Evolutionary conservation across 169 alveolate species (phyloP), one percentile per base, ranked within the genome.

Genomic region (Plasmodium vinckei): DNA sequence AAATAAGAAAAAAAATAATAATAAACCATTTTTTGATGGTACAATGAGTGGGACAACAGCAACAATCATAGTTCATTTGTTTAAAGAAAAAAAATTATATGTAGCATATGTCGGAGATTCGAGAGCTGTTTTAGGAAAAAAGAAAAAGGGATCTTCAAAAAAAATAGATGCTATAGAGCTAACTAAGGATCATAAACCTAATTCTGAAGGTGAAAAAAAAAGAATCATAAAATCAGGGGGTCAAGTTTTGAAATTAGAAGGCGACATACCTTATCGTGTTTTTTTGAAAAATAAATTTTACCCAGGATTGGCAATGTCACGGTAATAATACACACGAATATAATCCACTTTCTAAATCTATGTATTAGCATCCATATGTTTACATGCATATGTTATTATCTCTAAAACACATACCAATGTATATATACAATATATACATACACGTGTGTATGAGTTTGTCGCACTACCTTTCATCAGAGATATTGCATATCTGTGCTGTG

Each of bases 221-320:
- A 92, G 98, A 87, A 96, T 96, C 59, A 47, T 84, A 61, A 91
- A 69, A 60, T 77, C 92, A 53, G 97, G 97, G 1, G 98, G 98
- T 9, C 96, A 95, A 72, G 97, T 96, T 12, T 87, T 92, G 89
- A 93, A 93, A 49, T 77, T 90, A 33, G 94, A 89, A 51, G 96
- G 96, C 15, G 96, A 93, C 59, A 92, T 90, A 19, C 97, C 97
- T 25, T 88, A 89, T 72, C 94, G 98, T 19, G 97, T 96, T 27
- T 96, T 94, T 89, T 75, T 94, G 57, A 93, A 94, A 72, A 92
- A 93, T 54, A 91, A 89, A 69, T 75, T 92, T 71, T 92, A 92
- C 72, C 98, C 98, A 21, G 98, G 98, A 21, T 92, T 96, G 72
- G 96, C 98, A 12, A 94, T 96, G 97, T 92, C 95, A 19, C 47